These are phyloP conservation scores for Eutrema yunnanense DNA, from an alignment of 345 rosid species.

Conservation along the genomic window DNA sequence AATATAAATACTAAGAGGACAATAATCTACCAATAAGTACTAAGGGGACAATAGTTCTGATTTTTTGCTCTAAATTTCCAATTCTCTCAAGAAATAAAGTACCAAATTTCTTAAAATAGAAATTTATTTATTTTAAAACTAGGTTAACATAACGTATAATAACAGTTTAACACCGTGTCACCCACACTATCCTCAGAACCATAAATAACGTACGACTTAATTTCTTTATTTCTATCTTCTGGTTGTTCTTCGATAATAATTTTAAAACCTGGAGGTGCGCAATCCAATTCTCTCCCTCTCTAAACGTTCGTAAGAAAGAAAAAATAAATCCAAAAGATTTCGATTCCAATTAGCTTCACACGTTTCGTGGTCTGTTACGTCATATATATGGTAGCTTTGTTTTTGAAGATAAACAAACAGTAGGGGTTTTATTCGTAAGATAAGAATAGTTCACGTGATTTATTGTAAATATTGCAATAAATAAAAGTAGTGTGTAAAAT, in stretches of 20 bases:
- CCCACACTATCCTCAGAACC: not conserved
- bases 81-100: too few species aligned
- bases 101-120: not conserved
- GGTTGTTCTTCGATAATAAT: not conserved
- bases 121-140: not conserved
- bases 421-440: slow-evolving; percentile 10
- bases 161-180: slow-evolving; percentile 1
- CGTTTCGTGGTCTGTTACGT: slow-evolving; percentile 18
- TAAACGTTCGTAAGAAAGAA: not conserved
- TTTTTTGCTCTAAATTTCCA: too few species aligned
- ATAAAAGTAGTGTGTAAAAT: slow-evolving; percentile 7
- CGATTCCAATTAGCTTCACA: slow-evolving; percentile 7
- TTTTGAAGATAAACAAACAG: not conserved
- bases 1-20: too few species aligned
- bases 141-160: not conserved
- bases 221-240: not conserved
- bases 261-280: not conserved
- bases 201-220: too few species aligned
- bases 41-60: too few species aligned
- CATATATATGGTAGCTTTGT: not conserved
- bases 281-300: not conserved
- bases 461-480: slow-evolving; percentile 13
- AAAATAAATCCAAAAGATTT: not conserved
- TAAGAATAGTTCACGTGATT: not conserved
- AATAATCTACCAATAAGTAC: too few species aligned